These are phyloP conservation scores for Blastobotrys parvus DNA, from an alignment of 805 yeast genomes.

Conservation along the genomic window DNA sequence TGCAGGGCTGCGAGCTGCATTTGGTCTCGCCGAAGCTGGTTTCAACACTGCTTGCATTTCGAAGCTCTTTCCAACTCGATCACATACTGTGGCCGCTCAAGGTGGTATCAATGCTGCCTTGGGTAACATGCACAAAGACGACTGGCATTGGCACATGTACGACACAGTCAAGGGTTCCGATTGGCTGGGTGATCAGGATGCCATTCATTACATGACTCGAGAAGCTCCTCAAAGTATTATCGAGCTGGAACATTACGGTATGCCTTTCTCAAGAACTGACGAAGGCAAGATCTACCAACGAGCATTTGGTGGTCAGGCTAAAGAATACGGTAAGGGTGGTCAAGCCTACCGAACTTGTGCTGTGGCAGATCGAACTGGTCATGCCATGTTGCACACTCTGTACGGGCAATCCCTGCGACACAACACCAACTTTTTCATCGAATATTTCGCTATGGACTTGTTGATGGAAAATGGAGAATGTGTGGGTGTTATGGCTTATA, in stretches of 20 bases:
- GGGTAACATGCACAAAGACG: slow-evolving; percentile 96
- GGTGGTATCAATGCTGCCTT: slow-evolving; percentile 99
- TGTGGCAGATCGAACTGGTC: slow-evolving; percentile 99
- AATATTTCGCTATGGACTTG: slow-evolving; percentile 90
- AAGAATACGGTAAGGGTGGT: slow-evolving; percentile 94
- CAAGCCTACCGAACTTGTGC: slow-evolving; percentile 99
- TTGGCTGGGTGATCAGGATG: slow-evolving; percentile 99
- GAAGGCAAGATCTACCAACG: slow-evolving; percentile 97
- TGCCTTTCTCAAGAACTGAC: slow-evolving; percentile 94
- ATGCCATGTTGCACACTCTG: slow-evolving; percentile 88
- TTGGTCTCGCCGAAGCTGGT: slow-evolving; percentile 95
- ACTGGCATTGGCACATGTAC: slow-evolving; percentile 99
- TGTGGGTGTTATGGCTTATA: slow-evolving; percentile 95
- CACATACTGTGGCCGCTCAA: slow-evolving; percentile 98
- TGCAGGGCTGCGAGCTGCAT: slow-evolving; percentile 98
- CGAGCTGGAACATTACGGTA: slow-evolving; percentile 97
- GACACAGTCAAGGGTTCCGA: slow-evolving; percentile 99
- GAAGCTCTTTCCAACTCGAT: slow-evolving; percentile 94
- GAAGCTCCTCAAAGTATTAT: slow-evolving; percentile 95
- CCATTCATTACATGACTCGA: slow-evolving; percentile 97
- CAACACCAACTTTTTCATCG: slow-evolving; percentile 96
- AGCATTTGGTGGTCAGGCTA: slow-evolving; percentile 97
- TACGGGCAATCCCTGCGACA: slow-evolving; percentile 95
- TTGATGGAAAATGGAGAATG: slow-evolving; percentile 92
- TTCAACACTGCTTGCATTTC: slow-evolving; percentile 96